Percentiles rank a stretch among this genome's conserved stretches.
Conservation (phyloP, 768 basidiomycete species). For the Rhodosporidiobolus odoratus region DNA sequence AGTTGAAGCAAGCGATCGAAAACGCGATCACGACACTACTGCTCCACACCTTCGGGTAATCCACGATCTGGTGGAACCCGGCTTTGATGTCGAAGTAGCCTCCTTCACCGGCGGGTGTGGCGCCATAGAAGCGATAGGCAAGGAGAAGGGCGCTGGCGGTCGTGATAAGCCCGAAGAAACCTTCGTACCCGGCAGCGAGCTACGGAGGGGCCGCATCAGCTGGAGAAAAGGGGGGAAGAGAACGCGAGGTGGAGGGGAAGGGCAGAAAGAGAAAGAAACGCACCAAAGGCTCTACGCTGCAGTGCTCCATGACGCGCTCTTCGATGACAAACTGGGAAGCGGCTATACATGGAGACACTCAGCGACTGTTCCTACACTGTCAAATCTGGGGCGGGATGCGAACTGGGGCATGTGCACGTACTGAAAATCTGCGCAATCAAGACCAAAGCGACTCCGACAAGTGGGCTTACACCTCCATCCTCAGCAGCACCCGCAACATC, state of each 20-base stretch:
- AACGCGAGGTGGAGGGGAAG: not conserved
- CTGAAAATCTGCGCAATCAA: conserved; percentile 92
- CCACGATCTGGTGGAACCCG: conserved; percentile 82
- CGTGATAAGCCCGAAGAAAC: conserved; percentile 78
- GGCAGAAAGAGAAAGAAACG: too few species aligned
- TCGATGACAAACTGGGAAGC: conserved; percentile 91
- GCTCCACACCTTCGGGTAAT: conserved; percentile 65
- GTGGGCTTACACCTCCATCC: conserved; percentile 12
- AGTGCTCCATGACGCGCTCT: conserved; percentile 88
- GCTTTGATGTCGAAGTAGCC: conserved; percentile 72
- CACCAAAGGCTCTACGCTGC: conserved; percentile 77
- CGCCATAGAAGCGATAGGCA: conserved; percentile 50
- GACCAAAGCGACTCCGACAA: conserved; percentile 73
- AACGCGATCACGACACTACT: conserved; percentile 65
- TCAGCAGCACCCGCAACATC: not conserved
- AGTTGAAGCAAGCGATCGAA: conserved; percentile 78
- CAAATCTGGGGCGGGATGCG: too few species aligned
- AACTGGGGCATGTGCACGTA: conserved; percentile 44
- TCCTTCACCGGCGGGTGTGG: conserved; percentile 53
- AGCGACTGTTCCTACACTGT: not conserved
- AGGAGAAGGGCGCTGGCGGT: conserved; percentile 75
- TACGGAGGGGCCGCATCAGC: not conserved
- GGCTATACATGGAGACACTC: conserved; percentile 49
- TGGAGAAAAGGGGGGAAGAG: not conserved
- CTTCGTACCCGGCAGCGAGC: conserved; percentile 84